Evolutionary conservation across 2,329 filamentous ascomycete genomes (phyloP).

Genomic region (Geosmithia flava): DNA sequence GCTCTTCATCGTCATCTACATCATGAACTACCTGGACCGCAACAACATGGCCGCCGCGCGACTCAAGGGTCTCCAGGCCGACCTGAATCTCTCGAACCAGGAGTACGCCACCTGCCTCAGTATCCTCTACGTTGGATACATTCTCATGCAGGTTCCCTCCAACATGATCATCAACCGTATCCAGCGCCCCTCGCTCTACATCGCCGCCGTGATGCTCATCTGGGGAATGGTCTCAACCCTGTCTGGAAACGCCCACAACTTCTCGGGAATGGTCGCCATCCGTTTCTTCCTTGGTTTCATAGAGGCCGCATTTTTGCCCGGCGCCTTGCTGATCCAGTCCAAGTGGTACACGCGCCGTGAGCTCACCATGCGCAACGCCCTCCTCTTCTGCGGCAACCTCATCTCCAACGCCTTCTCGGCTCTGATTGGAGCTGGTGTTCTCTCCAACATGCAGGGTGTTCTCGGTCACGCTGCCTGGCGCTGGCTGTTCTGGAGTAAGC

Average conservation of each 20-base stretch:
- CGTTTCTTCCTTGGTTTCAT: slow-evolving; percentile 50
- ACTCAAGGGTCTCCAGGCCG: slow-evolving; percentile 50
- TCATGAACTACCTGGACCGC: slow-evolving; percentile 58
- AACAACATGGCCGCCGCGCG: slow-evolving; percentile 58
- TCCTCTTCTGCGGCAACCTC: slow-evolving; percentile 47
- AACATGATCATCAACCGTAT: slow-evolving; percentile 47
- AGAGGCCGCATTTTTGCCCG: slow-evolving; percentile 53
- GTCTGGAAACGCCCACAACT: slow-evolving; percentile 38
- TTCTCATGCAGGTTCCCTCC: slow-evolving; percentile 50
- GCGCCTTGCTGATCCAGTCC: slow-evolving; percentile 48
- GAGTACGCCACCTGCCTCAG: slow-evolving; percentile 52
- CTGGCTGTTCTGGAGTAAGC: slow-evolving; percentile 41
- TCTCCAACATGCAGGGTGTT: slow-evolving; percentile 43
- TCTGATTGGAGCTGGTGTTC: slow-evolving; percentile 44
- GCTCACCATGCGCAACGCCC: slow-evolving; percentile 39
- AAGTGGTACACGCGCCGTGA: slow-evolving; percentile 56
- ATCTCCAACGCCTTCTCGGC: slow-evolving; percentile 49
- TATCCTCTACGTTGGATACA: slow-evolving; percentile 56
- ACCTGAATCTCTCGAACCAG: slow-evolving; percentile 35
- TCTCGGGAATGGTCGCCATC: slow-evolving; percentile 38
- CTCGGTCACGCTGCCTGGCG: slow-evolving; percentile 44
- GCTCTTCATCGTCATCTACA: slow-evolving; percentile 64
- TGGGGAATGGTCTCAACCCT: slow-evolving; percentile 50
- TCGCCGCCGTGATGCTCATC: slow-evolving; percentile 37
- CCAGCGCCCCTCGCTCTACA: slow-evolving; percentile 36